phyloP scores from a whole-genome alignment of 75 land plant species.

The Cryptomeria japonica region DNA sequence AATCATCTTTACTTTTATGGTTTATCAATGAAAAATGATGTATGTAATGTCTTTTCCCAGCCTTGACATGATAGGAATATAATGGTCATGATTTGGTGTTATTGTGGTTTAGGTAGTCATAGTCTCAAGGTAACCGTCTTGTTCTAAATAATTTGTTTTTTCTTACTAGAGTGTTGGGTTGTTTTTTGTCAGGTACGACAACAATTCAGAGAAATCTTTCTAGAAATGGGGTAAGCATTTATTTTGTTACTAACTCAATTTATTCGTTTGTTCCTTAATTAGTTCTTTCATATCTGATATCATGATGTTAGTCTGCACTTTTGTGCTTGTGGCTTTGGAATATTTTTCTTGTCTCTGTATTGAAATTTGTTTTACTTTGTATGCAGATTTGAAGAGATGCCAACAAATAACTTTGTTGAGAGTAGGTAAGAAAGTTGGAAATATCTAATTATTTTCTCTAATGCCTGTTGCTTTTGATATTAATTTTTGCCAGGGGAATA shows the following conservation, averaged over 20 bases:
- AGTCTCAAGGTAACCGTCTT: neutral
- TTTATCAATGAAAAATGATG: too few relatives aligned
- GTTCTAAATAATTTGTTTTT: neutral
- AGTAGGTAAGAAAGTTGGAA: slow-evolving; percentile 67
- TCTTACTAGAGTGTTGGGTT: slow-evolving; percentile 1
- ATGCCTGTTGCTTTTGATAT: neutral
- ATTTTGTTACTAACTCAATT: too few relatives aligned
- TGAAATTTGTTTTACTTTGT: neutral
- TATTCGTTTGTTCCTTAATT: neutral
- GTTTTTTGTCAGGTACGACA: slow-evolving; percentile 49
- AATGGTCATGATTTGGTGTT: neutral
- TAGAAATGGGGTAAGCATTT: slow-evolving; percentile 78
- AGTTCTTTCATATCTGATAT: neutral
- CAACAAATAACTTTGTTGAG: slow-evolving; percentile 92
- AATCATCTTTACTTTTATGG: too few relatives aligned
- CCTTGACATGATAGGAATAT: too few relatives aligned
- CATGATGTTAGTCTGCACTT: neutral
- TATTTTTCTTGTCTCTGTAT: neutral
- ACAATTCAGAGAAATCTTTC: slow-evolving; percentile 64
- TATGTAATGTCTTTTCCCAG: too few relatives aligned
- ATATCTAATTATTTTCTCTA: neutral
- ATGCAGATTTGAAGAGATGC: slow-evolving; percentile 96
- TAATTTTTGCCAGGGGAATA: neutral
- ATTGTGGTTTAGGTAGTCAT: neutral
- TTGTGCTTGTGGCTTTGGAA: neutral